Percentiles rank a stretch among this genome's conserved stretches.
Conservation (phyloP, 1,284 basidiomycete genomes). For the Puccinia novopanici region DNA sequence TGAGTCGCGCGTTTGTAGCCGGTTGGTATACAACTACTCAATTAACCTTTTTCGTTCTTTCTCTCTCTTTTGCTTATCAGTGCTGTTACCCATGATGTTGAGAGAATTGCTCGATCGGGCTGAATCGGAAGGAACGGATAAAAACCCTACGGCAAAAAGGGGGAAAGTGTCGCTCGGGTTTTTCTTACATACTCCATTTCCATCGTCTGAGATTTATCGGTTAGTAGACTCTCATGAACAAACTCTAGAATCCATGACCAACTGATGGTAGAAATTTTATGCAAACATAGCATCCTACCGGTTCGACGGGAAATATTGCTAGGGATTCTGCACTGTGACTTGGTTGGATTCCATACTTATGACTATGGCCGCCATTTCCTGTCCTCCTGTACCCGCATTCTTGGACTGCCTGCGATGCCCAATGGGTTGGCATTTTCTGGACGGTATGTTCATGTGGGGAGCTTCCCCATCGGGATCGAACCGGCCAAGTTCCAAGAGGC, state of each 20-base stretch:
- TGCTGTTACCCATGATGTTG: slow-evolving; percentile 47
- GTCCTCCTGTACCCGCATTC: slow-evolving; percentile 93
- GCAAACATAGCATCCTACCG: slow-evolving; percentile 74
- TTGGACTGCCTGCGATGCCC: slow-evolving; percentile 93
- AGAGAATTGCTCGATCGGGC: slow-evolving; percentile 39
- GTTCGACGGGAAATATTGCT: slow-evolving; percentile 94
- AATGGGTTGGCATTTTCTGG: slow-evolving; percentile 97
- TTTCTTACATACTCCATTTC: slow-evolving; percentile 98
- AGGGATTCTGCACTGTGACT: slow-evolving; percentile 90
- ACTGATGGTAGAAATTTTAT: neutral
- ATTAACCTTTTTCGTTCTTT: too few relatives aligned
- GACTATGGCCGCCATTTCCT: slow-evolving; percentile 99
- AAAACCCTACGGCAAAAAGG: neutral
- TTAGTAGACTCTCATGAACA: slow-evolving; percentile 60
- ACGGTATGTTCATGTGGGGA: slow-evolving; percentile 91
- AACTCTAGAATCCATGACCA: neutral
- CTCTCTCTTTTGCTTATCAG: neutral
- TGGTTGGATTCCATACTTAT: slow-evolving; percentile 99
- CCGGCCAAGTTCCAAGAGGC: slow-evolving; percentile 88
- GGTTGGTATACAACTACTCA: slow-evolving; percentile 70
- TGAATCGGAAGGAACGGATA: slow-evolving; percentile 65
- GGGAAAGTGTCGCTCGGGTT: slow-evolving; percentile 71
- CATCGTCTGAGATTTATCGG: slow-evolving; percentile 96
- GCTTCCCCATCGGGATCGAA: slow-evolving; percentile 98
- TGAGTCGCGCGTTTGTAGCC: slow-evolving; percentile 60